phyloP scores from a whole-genome alignment of 352 stramenopile genomes.

The Phytopythium kandeliae region DNA sequence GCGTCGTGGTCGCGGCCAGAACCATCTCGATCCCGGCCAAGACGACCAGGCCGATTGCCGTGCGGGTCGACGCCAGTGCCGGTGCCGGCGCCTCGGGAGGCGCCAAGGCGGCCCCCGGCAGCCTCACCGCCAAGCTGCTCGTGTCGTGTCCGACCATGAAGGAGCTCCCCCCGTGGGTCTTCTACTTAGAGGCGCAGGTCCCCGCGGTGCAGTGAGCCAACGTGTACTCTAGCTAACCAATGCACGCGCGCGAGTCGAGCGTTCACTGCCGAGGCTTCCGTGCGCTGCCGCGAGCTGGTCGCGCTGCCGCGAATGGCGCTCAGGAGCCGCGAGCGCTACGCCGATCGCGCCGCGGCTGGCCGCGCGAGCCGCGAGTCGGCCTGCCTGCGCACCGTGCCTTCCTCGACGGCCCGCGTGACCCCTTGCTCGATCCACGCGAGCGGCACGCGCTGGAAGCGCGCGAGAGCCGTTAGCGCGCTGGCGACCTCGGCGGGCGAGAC shows the following conservation, averaged over 20 bases:
- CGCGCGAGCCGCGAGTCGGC: constrained; percentile 20
- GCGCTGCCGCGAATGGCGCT: no score
- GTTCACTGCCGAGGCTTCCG: no score
- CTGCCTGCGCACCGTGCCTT: constrained; percentile 19
- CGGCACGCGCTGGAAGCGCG: constrained; percentile 38
- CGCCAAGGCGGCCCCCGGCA: constrained; percentile 4
- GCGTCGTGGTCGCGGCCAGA: constrained; percentile 53
- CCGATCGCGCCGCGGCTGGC: background rate
- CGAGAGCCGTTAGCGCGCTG: constrained; percentile 38
- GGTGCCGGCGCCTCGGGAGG: constrained; percentile 3
- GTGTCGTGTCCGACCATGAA: constrained; percentile 65
- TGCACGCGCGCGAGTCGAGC: background rate
- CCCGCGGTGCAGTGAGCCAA: constrained; percentile 1
- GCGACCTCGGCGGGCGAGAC: constrained; percentile 38
- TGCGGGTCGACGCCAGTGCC: constrained; percentile 41
- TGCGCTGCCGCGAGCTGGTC: background rate
- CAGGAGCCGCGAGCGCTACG: no score
- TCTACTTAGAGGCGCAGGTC: constrained; percentile 61
- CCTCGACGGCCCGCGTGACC: constrained; percentile 23
- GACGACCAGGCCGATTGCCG: constrained; percentile 38
- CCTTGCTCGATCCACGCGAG: constrained; percentile 46
- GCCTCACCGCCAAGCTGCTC: constrained; percentile 67
- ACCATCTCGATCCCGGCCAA: constrained; percentile 72
- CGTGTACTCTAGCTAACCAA: background rate
- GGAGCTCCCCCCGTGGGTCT: constrained; percentile 82